These are phyloP conservation scores for Artemisia tridentata DNA, from an alignment of 129 eudicot genomes.

Conservation along the genomic window DNA sequence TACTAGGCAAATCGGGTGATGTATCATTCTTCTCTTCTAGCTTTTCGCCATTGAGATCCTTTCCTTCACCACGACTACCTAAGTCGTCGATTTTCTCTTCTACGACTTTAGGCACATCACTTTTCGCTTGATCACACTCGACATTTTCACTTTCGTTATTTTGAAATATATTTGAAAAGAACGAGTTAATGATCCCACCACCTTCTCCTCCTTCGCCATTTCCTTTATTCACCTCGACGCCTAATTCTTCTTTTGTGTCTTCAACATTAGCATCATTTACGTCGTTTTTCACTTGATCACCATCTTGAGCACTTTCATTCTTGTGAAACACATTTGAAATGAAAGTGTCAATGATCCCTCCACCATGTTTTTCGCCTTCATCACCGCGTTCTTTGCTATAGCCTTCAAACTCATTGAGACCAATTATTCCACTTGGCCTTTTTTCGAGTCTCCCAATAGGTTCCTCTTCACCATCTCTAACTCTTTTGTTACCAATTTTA, in stretches of 20 bases:
- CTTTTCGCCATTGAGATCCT: slow-evolving; percentile 24
- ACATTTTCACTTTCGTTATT: slow-evolving; percentile 17
- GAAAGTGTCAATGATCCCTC: slow-evolving; percentile 42
- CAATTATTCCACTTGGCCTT: slow-evolving; percentile 34
- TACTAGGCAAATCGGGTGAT: slow-evolving; percentile 29
- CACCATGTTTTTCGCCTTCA: slow-evolving; percentile 17
- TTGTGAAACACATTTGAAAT: slow-evolving; percentile 47
- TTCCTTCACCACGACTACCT: slow-evolving; percentile 25
- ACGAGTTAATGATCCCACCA: slow-evolving; percentile 30
- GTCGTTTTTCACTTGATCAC: slow-evolving; percentile 5
- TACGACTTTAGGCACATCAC: slow-evolving; percentile 9
- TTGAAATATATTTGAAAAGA: slow-evolving; percentile 36
- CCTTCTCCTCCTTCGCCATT: slow-evolving; percentile 28
- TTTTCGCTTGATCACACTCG: slow-evolving; percentile 8
- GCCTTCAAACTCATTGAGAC: slow-evolving; percentile 5
- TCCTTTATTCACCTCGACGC: slow-evolving; percentile 10
- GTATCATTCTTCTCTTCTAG: slow-evolving; percentile 25
- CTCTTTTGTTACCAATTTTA: slow-evolving; percentile 30
- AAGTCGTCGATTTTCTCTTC: slow-evolving; percentile 12
- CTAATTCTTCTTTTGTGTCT: slow-evolving; percentile 6
- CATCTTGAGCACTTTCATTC: background rate
- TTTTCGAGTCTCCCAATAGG: slow-evolving; percentile 31
- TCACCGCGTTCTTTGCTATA: background rate
- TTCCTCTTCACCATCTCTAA: slow-evolving; percentile 33
- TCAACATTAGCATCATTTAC: slow-evolving; percentile 14